phyloP scores from a whole-genome alignment of 768 basidiomycete genomes.

The Asterophora parasitica region DNA sequence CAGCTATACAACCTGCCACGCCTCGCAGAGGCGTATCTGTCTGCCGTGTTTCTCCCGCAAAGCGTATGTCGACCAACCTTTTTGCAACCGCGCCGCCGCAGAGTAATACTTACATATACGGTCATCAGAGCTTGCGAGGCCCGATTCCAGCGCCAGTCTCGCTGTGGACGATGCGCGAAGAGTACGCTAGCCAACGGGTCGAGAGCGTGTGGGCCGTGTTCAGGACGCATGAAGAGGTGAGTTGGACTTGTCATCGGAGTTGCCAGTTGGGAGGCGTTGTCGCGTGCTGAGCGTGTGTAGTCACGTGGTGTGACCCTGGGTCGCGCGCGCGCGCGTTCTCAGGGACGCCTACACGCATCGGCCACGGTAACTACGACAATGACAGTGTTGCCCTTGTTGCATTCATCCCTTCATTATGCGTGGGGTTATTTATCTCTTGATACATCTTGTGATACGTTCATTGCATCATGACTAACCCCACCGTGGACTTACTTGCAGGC shows the following conservation, averaged over 20 bases:
- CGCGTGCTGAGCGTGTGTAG: conserved; percentile 3
- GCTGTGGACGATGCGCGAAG: conserved; percentile 45
- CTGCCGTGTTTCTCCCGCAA: conserved; percentile 35
- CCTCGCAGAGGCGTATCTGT: conserved; percentile 31
- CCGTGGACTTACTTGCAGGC: conserved; percentile 37
- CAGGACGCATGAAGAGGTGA: conserved; percentile 56
- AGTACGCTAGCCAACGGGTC: conserved; percentile 18
- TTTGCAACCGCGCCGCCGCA: conserved; percentile 10
- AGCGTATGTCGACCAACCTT: conserved; percentile 25
- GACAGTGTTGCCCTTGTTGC: conserved; percentile 12
- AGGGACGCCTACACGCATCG: conserved; percentile 18
- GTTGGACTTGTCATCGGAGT: conserved; percentile 23
- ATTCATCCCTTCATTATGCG: conserved; percentile 12
- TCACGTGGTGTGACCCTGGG: conserved; percentile 24
- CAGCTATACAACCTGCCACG: conserved; percentile 38
- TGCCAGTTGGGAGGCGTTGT: too few species aligned
- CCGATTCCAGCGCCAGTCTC: conserved; percentile 34
- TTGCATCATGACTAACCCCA: conserved; percentile 17
- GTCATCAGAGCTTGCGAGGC: conserved; percentile 14
- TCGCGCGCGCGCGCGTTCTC: conserved; percentile 4
- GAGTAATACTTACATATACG: conserved; percentile 19
- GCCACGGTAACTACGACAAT: conserved; percentile 16
- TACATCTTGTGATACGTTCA: background rate
- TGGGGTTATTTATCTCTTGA: background rate
- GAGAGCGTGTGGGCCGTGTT: conserved; percentile 55